Conservation (phyloP, 2,329 filamentous ascomycete genomes). For the Nigrospora sphaerica region DNA sequence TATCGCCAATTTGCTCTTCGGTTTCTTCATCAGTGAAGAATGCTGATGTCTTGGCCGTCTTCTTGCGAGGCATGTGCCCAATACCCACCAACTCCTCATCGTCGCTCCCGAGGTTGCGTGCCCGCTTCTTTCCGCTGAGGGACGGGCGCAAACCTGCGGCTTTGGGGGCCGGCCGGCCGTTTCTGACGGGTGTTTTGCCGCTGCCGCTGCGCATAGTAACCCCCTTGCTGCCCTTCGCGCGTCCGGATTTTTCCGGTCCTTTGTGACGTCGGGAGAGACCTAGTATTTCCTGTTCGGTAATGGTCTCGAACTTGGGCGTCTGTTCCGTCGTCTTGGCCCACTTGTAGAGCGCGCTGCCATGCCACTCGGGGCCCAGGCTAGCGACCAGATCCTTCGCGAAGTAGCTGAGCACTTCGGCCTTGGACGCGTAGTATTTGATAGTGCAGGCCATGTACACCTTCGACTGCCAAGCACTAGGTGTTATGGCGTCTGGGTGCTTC, state of each 20-base stretch:
- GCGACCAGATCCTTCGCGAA: conserved; percentile 30
- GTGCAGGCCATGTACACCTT: conserved; percentile 31
- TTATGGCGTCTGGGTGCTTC: conserved; percentile 20
- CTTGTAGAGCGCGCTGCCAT: conserved; percentile 19
- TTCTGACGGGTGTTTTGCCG: conserved; percentile 17
- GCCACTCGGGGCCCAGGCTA: conserved; percentile 21
- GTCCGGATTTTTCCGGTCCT: conserved; percentile 8
- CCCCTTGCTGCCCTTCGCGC: conserved; percentile 5
- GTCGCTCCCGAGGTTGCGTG: conserved; percentile 20
- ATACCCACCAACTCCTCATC: conserved; percentile 12
- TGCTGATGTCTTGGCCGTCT: conserved; percentile 24
- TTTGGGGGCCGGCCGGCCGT: conserved; percentile 32
- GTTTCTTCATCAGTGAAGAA: conserved; percentile 22
- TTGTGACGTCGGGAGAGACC: conserved; percentile 16
- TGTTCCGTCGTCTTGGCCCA: conserved; percentile 19
- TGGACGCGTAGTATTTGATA: conserved; percentile 26
- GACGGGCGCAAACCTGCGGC: conserved; percentile 36
- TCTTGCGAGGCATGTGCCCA: conserved; percentile 7
- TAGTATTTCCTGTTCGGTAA: conserved; percentile 16
- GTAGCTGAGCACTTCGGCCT: conserved; percentile 35
- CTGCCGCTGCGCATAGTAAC: neutral
- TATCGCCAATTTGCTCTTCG: conserved; percentile 6
- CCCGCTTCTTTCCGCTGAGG: conserved; percentile 35
- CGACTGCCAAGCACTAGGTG: conserved; percentile 13
- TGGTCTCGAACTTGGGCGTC: conserved; percentile 14